These are phyloP conservation scores for Fraxinus sp. DNA, from an alignment of 305 asterid genomes.

Conservation along the genomic window DNA sequence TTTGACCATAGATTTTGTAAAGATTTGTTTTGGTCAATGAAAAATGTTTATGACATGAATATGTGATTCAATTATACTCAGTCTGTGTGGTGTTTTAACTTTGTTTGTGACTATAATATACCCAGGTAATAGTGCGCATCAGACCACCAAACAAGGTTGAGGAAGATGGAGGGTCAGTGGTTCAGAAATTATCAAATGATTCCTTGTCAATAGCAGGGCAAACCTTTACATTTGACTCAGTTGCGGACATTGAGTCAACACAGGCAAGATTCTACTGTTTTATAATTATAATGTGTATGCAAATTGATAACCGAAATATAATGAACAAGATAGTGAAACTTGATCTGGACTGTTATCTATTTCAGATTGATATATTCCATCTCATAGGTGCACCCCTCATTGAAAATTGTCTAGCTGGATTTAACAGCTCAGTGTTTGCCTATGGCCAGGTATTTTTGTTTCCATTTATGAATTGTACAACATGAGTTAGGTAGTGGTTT, in stretches of 20 bases:
- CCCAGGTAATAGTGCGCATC: constrained; percentile 84
- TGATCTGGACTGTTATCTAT: constrained; percentile 25
- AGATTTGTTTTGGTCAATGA: constrained; percentile 11
- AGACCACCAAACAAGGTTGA: constrained; percentile 78
- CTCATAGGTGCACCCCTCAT: constrained; percentile 91
- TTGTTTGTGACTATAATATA: not conserved
- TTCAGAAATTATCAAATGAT: constrained; percentile 63
- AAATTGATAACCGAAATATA: not conserved
- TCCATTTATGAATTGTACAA: constrained; percentile 6
- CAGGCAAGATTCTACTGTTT: constrained; percentile 54
- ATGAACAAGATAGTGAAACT: constrained; percentile 15
- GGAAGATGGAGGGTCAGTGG: constrained; percentile 65
- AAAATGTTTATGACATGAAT: constrained; percentile 8
- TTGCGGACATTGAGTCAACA: constrained; percentile 74
- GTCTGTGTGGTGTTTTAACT: not conserved
- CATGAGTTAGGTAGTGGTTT: not conserved
- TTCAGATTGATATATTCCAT: constrained; percentile 85
- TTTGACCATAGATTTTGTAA: constrained; percentile 7
- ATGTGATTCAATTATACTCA: not conserved
- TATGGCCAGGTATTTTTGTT: constrained; percentile 74
- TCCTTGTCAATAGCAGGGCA: constrained; percentile 79
- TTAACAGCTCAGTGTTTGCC: constrained; percentile 96
- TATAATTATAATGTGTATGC: not conserved
- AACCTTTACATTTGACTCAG: constrained; percentile 78
- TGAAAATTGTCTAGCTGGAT: constrained; percentile 93